Conservation (phyloP, 1,284 basidiomycete genomes). For the Malassezia japonica region DNA sequence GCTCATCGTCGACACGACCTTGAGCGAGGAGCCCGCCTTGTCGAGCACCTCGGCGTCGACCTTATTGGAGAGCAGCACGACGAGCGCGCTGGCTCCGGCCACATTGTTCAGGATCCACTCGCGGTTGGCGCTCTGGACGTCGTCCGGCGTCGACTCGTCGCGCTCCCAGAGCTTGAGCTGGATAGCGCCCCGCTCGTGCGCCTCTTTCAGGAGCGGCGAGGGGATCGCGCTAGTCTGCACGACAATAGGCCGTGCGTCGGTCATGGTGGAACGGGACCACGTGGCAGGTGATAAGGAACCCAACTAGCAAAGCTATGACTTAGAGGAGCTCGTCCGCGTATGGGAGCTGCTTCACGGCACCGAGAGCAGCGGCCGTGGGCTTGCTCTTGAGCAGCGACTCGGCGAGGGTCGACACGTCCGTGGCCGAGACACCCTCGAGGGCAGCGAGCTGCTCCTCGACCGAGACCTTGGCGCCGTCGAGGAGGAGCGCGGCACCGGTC, state of each 20-base stretch:
- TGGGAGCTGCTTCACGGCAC: conserved; percentile 40
- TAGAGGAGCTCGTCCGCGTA: conserved; percentile 45
- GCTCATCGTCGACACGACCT: conserved; percentile 72
- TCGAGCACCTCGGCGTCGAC: conserved; percentile 53
- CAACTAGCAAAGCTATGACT: neutral
- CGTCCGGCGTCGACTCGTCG: conserved; percentile 50
- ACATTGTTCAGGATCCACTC: conserved; percentile 71
- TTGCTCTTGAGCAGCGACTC: conserved; percentile 43
- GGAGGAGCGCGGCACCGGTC: conserved; percentile 25
- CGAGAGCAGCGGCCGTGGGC: conserved; percentile 43
- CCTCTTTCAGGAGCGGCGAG: neutral
- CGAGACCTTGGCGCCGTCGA: conserved; percentile 25
- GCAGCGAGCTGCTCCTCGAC: conserved; percentile 26
- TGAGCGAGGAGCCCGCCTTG: conserved; percentile 53
- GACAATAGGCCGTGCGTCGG: neutral
- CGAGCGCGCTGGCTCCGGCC: conserved; percentile 57
- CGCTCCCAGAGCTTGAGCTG: conserved; percentile 61
- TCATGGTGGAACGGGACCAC: neutral
- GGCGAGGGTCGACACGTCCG: conserved; percentile 24
- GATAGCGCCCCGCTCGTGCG: conserved; percentile 17
- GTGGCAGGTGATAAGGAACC: neutral
- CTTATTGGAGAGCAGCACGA: conserved; percentile 66
- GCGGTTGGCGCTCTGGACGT: conserved; percentile 54
- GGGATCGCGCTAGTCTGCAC: conserved; percentile 4
- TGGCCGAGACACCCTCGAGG: conserved; percentile 34